Evolutionary conservation across 768 basidiomycete genomes (phyloP).

Genomic region (Trametes punicea): DNA sequence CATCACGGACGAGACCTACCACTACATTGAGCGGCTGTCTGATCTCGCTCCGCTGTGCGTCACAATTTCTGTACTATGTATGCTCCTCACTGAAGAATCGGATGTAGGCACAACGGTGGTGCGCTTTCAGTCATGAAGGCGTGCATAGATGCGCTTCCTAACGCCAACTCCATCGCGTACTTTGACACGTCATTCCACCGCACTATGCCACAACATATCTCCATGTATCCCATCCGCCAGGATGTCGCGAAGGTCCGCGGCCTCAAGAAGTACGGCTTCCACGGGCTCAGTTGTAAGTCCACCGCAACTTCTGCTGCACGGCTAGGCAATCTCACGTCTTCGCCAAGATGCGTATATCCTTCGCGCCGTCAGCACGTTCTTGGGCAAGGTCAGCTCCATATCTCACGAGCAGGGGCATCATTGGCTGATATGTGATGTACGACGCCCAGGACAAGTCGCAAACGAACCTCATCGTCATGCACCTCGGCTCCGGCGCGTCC

Average conservation of each 20-base stretch:
- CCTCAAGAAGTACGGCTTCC: slow-evolving; percentile 88
- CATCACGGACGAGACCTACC: slow-evolving; percentile 63
- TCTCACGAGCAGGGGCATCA: background rate
- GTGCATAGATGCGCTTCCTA: slow-evolving; percentile 59
- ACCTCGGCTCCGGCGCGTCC: slow-evolving; percentile 90
- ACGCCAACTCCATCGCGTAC: slow-evolving; percentile 73
- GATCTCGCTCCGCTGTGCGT: slow-evolving; percentile 78
- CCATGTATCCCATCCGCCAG: slow-evolving; percentile 76
- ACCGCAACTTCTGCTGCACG: background rate
- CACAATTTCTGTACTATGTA: background rate
- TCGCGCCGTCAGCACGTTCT: slow-evolving; percentile 52
- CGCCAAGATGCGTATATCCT: slow-evolving; percentile 64
- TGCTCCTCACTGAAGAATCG: background rate
- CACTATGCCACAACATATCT: slow-evolving; percentile 70
- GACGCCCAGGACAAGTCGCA: slow-evolving; percentile 37
- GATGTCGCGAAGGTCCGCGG: slow-evolving; percentile 57
- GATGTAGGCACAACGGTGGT: slow-evolving; percentile 55
- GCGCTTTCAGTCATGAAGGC: slow-evolving; percentile 59
- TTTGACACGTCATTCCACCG: slow-evolving; percentile 89
- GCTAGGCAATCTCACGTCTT: background rate
- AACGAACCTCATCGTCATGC: slow-evolving; percentile 76
- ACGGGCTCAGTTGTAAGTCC: slow-evolving; percentile 70
- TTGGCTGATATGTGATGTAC: background rate
- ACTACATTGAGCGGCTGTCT: slow-evolving; percentile 71
- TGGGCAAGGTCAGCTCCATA: slow-evolving; percentile 45